Percentiles rank a stretch among this genome's conserved stretches.
phyloP scores from a whole-genome alignment of 768 basidiomycete genomes.

The Cystofilobasidium ferigula region DNA sequence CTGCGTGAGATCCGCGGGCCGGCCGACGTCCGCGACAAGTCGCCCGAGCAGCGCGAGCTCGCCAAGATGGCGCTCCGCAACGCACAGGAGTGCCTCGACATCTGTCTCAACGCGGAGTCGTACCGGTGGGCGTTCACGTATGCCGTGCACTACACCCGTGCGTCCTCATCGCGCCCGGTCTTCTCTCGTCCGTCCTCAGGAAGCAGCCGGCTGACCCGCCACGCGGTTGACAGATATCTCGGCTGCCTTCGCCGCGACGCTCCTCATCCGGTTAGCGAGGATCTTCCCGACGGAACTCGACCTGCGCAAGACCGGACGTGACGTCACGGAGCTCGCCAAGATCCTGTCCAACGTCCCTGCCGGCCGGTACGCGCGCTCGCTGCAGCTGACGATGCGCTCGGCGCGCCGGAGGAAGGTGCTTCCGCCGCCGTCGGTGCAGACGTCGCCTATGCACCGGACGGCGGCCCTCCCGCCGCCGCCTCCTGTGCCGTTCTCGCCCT shows the following conservation, averaged over 20 bases:
- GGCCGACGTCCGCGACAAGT: conserved; percentile 77
- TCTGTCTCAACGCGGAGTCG: conserved; percentile 58
- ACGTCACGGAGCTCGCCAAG: conserved; percentile 65
- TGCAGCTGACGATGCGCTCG: conserved; percentile 72
- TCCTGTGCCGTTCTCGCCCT: conserved; percentile 16
- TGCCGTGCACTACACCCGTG: conserved; percentile 42
- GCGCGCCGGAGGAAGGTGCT: conserved; percentile 40
- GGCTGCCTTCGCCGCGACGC: conserved; percentile 84
- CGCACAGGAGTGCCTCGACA: conserved; percentile 66
- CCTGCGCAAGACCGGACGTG: conserved; percentile 56
- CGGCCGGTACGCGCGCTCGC: conserved; percentile 78
- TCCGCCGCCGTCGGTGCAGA: conserved; percentile 41
- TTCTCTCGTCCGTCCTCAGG: no score
- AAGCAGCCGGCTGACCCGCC: no score
- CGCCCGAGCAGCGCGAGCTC: conserved; percentile 59
- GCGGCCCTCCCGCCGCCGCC: neutral
- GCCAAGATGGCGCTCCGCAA: conserved; percentile 74
- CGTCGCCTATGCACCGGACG: conserved; percentile 40
- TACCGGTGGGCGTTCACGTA: conserved; percentile 90
- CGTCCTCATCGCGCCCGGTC: conserved; percentile 11
- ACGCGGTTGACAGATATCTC: conserved; percentile 62
- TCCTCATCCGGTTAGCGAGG: conserved; percentile 71
- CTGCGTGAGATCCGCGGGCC: conserved; percentile 56
- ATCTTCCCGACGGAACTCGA: conserved; percentile 82
- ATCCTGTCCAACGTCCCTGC: conserved; percentile 78